Evolutionary conservation across 73 alveolate species (phyloP).

Genomic region (Effrenium voratum): DNA sequence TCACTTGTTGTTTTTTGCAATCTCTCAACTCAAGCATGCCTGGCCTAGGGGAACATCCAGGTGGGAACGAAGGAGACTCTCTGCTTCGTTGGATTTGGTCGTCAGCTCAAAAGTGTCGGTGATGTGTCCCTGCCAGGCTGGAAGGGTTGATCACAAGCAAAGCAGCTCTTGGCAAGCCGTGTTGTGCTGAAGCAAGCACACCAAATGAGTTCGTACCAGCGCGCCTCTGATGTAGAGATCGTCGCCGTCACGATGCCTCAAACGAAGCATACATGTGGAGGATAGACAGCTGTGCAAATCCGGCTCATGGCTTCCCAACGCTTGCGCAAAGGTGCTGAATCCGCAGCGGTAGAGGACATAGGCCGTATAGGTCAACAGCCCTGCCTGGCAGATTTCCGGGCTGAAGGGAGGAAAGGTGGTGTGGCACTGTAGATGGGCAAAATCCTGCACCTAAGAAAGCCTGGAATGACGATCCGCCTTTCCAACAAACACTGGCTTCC

Average conservation of each 20-base stretch:
- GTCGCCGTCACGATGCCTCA: slow-evolving; percentile 53
- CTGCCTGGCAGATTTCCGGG: too few species aligned
- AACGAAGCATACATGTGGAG: not conserved
- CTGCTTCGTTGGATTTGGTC: slow-evolving; percentile 48
- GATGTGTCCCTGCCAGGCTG: slow-evolving; percentile 59
- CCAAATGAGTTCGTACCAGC: not conserved
- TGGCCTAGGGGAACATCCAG: slow-evolving; percentile 66
- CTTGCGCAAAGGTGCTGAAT: slow-evolving; percentile 36
- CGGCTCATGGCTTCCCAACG: not conserved
- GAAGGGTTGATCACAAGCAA: not conserved
- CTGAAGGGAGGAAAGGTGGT: too few species aligned
- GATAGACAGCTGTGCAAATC: too few species aligned
- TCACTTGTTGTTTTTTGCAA: too few species aligned
- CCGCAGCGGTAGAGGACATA: slow-evolving; percentile 84
- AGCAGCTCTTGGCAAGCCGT: not conserved
- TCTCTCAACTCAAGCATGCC: too few species aligned
- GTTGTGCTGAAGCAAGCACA: not conserved
- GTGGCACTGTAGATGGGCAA: too few species aligned
- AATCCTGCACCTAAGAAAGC: too few species aligned
- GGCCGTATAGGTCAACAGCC: slow-evolving; percentile 87
- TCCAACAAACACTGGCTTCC: too few species aligned
- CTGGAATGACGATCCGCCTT: too few species aligned
- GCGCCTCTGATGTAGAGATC: slow-evolving; percentile 65
- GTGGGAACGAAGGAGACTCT: slow-evolving; percentile 79
- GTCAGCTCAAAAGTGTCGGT: slow-evolving; percentile 85